Conservation (phyloP, 2,329 filamentous ascomycete species). For the Leptographium lundbergii region DNA sequence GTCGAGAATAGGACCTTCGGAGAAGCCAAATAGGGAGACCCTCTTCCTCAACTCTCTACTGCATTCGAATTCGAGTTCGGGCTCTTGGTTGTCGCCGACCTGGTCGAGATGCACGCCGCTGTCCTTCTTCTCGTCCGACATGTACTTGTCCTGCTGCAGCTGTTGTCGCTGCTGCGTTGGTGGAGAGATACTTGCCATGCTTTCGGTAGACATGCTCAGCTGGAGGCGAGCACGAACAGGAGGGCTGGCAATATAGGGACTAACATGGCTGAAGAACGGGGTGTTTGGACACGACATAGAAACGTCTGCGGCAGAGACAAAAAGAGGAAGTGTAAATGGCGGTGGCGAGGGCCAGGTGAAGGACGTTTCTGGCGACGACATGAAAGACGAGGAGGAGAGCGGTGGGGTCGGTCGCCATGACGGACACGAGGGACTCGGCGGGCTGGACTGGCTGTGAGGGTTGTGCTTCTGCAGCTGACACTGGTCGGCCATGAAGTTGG, state of each 20-base stretch:
- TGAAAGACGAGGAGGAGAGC: background rate
- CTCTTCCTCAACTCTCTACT: background rate
- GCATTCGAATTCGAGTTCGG: constrained; percentile 5
- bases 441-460: background rate
- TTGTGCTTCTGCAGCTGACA: background rate
- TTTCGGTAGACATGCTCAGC: background rate
- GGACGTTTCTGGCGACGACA: background rate
- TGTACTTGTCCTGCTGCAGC: background rate
- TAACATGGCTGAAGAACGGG: background rate
- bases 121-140: constrained; percentile 8
- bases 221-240: background rate
- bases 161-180: background rate
- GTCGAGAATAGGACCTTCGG: constrained; percentile 11
- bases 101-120: constrained; percentile 7
- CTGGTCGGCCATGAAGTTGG: background rate
- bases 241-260: background rate
- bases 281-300: background rate
- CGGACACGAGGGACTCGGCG: background rate
- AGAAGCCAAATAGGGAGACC: constrained; percentile 1
- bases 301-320: background rate
- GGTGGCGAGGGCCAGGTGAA: background rate
- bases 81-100: background rate
- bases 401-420: background rate
- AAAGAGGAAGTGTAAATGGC: background rate
- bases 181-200: background rate